Evolutionary conservation across 140 eudicot species (phyloP).

Genomic region (Oenanthe javanica): DNA sequence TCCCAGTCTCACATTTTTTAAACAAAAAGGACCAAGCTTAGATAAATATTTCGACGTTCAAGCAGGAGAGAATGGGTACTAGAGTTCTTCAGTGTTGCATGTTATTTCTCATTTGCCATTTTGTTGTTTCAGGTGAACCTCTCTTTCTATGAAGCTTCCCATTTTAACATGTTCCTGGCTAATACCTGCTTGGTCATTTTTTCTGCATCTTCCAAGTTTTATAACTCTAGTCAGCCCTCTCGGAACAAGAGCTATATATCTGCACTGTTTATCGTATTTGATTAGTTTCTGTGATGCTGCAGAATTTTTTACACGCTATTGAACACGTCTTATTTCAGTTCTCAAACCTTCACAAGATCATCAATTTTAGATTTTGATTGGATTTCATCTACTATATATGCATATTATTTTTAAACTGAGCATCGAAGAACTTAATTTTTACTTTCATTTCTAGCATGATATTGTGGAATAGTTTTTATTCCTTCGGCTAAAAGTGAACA

Average conservation of each 20-base stretch:
- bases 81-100: slow-evolving; percentile 21
- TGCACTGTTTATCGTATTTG: background rate
- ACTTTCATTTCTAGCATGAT: background rate
- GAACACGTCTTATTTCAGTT: background rate
- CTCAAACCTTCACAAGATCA: background rate
- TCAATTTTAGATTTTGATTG: background rate
- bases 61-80: slow-evolving; percentile 32
- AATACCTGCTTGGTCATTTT: background rate
- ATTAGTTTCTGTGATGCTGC: background rate
- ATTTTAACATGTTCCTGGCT: background rate
- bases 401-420: background rate
- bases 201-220: background rate
- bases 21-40: background rate
- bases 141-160: background rate
- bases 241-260: background rate
- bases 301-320: background rate
- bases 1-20: background rate
- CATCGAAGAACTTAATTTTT: background rate
- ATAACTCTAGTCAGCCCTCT: background rate
- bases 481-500: background rate
- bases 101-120: slow-evolving; percentile 33
- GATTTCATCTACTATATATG: background rate
- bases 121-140: slow-evolving; percentile 41
- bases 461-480: background rate
- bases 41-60: background rate